Evolutionary conservation across 352 stramenopile species (phyloP), one percentile per base, ranked within the genome.

Genomic region (Pythium scleroteichum): DNA sequence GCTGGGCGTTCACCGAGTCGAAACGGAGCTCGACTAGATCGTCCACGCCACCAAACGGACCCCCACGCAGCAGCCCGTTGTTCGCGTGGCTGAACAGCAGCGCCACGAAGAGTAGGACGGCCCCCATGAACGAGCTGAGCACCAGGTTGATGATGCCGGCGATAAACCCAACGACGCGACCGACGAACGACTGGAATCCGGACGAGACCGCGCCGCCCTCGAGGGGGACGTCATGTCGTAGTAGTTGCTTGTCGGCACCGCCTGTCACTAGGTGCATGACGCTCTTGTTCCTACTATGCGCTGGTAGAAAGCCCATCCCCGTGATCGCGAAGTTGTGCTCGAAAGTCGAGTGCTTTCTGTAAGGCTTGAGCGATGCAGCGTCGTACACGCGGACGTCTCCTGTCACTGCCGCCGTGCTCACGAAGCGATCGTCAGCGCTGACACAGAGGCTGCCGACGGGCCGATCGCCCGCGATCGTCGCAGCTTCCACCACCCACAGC

Each of bases 261-360:
- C 82, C 85, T 46, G 78, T 92, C 27, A 90, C 71, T 48, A 94
- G 64, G 20, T 90, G 70, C 33, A 76, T 69, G 12, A 73, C 17
- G 19, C 62, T 66, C 3, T 71, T 64, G 16, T 72, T 65, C 19
- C 74, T 79, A 47, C 79, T 70, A 4, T 48, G 57, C 0, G 66
- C 51, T 6, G 69, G 59, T n/a, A 73, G 70, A 46, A 90, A 92
- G 33, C 77, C 86, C 77, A 94, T 88, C 27, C 85, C 85, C 5
- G 85, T 94, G 64, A 94, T 91, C 22, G 85, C 85, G 45, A 94
- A 93, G 29, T 72, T 76, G 63, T 94, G 85, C 62, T 92, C 69
- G 40, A 82, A 73, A 9, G 62, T 71, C 22, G 75, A 88, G 19
- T 64, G 59, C 50, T 76, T 79, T 40, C 77, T 79, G 68, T 88